A percentile compares a stretch with the other conserved stretches of the same genome.
These are phyloP conservation scores for Penicillium janthinellum DNA, from an alignment of 2,329 filamentous ascomycete genomes.

Conservation along the genomic window DNA sequence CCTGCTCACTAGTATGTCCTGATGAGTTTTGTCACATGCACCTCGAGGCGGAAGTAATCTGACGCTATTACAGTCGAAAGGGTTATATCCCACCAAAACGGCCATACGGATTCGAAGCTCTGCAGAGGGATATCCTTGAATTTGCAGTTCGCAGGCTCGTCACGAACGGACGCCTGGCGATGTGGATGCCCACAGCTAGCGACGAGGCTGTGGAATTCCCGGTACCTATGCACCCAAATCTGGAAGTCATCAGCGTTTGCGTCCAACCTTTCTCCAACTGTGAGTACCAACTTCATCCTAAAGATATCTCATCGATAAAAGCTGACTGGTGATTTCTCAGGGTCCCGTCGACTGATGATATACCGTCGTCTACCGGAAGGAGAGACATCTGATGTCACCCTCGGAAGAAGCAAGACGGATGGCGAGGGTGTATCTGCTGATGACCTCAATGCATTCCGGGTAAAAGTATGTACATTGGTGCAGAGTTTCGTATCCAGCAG, in stretches of 20 bases:
- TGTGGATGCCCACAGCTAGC: slow-evolving; percentile 97
- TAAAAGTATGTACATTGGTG: slow-evolving; percentile 42
- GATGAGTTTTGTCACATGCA: background rate
- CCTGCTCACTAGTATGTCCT: slow-evolving; percentile 65
- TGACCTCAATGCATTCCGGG: slow-evolving; percentile 69
- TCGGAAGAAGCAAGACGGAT: slow-evolving; percentile 38
- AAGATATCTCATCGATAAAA: background rate
- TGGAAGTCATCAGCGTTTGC: slow-evolving; percentile 75
- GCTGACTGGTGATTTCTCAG: slow-evolving; percentile 44
- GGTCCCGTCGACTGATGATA: slow-evolving; percentile 86
- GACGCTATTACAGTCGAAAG: slow-evolving; percentile 50
- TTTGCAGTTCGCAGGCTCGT: slow-evolving; percentile 79
- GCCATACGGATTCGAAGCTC: slow-evolving; percentile 86
- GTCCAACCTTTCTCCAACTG: slow-evolving; percentile 89
- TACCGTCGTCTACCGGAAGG: slow-evolving; percentile 71
- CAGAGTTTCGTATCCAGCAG: background rate
- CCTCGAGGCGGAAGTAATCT: background rate
- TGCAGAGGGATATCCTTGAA: slow-evolving; percentile 85
- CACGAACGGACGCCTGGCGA: slow-evolving; percentile 75
- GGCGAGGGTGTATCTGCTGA: slow-evolving; percentile 57
- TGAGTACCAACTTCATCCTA: slow-evolving; percentile 46
- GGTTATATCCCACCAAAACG: slow-evolving; percentile 84
- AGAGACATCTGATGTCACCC: slow-evolving; percentile 35
- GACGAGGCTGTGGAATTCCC: slow-evolving; percentile 74
- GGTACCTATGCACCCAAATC: slow-evolving; percentile 72